Evolutionary conservation across 2,329 filamentous ascomycete species (phyloP), one percentile per base, ranked within the genome.

Genomic region (Cucurbitaria berberidis): DNA sequence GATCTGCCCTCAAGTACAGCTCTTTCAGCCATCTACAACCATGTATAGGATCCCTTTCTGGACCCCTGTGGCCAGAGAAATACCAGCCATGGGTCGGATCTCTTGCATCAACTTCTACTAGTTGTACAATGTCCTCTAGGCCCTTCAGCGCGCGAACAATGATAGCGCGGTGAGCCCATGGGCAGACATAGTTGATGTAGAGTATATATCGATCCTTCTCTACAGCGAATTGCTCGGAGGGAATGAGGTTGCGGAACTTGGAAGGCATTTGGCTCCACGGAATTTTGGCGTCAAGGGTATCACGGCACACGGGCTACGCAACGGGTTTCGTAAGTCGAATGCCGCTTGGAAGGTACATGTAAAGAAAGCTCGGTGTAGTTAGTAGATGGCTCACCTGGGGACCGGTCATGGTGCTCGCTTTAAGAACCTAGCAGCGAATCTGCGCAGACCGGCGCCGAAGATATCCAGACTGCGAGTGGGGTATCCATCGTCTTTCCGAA

Each of bases 1-100:
- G 81, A 63, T 92, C 84, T 6, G 83, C 85, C 58, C 82, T 81
- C 73, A 90, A 85, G 77, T 96, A 96, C 36, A 96, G 73, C 43
- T 95, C 80, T 49, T 87, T 85, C 39, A 74, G 29, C 51, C 63
- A 72, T 42, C 70, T 54, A 66, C 66, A 62, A 45, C 72, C 70
- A 36, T 68, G 63, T 8, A 69, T 42, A 15, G 72, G 72, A 38
- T 74, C 70, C 13, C 48, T 46, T 3, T 58, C 56, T 16, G 68
- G 69, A 0, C 72, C 72, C 18, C 58, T 61, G 5, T 35, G 24
- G 22, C 69, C 68, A 3, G 63, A 66, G 47, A 74, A 74, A 27
- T 60, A 70, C 72, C 72, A 74, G 10, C 70, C 69, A 22, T 71
- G 67, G 3, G 52, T 51, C 16, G 57, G 39, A 44, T 73, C 68